Conservation (phyloP, 345 rosid genomes). For the Populus deltoides region DNA sequence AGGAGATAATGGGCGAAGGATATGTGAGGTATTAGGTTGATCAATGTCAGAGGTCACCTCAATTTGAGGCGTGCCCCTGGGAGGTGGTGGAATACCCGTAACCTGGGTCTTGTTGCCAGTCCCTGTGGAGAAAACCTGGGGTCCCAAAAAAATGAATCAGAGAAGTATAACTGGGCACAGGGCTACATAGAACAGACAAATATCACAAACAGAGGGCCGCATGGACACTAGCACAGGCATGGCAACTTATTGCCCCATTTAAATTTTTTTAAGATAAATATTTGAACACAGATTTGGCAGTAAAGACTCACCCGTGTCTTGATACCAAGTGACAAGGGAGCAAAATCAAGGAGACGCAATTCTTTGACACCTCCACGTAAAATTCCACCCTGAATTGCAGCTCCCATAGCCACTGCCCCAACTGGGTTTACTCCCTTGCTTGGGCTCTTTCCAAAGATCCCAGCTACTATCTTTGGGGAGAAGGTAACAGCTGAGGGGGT, state of each 20-base stretch:
- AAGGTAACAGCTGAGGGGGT: conserved; percentile 36
- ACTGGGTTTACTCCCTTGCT: conserved; percentile 37
- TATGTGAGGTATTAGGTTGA: background rate
- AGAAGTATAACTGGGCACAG: background rate
- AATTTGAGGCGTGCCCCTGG: conserved; percentile 26
- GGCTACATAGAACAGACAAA: background rate
- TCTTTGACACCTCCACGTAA: conserved; percentile 33
- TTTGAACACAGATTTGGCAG: background rate
- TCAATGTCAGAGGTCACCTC: conserved; percentile 32
- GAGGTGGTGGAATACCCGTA: conserved; percentile 27
- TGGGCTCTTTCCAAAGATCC: conserved; percentile 27
- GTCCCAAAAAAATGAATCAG: background rate
- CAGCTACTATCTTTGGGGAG: conserved; percentile 15
- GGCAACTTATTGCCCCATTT: background rate
- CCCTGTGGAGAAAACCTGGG: conserved; percentile 27
- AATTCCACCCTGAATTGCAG: conserved; percentile 35
- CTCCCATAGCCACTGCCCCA: conserved; percentile 38
- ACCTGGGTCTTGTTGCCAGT: conserved; percentile 32
- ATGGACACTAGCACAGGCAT: background rate
- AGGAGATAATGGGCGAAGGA: background rate
- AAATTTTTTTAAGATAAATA: background rate
- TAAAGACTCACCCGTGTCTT: conserved; percentile 25
- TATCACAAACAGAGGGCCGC: background rate
- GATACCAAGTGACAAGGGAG: conserved; percentile 34
- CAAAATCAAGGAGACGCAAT: conserved; percentile 27